phyloP scores from a whole-genome alignment of 139 green algal genomes.

The Chlamydomonas urium region DNA sequence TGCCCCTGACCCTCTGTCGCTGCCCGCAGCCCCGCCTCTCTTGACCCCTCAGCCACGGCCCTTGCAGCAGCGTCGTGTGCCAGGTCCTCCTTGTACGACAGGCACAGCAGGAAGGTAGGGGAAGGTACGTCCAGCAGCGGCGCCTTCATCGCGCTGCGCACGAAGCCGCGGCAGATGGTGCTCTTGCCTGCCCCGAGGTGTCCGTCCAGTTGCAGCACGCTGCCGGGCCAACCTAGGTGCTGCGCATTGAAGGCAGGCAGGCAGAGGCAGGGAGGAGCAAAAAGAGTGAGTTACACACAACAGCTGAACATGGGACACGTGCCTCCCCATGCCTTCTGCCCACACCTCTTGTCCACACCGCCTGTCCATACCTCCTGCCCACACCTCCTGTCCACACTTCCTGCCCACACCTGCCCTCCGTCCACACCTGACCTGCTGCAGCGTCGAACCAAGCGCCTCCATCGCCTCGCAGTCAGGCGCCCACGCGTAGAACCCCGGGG shows the following conservation, averaged over 20 bases:
- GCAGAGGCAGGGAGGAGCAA: no score
- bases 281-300: no score
- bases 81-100: slow-evolving; percentile 33
- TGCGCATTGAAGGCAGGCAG: not conserved
- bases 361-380: no score
- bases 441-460: slow-evolving; percentile 25
- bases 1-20: not conserved
- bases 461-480: not conserved
- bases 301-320: no score
- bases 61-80: not conserved
- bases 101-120: slow-evolving; percentile 50
- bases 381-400: no score
- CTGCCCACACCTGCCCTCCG: no score
- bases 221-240: slow-evolving; percentile 19
- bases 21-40: not conserved
- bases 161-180: slow-evolving; percentile 38
- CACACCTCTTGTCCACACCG: no score
- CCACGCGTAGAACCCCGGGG: not conserved
- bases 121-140: slow-evolving; percentile 41
- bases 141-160: slow-evolving; percentile 34
- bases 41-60: slow-evolving; percentile 16
- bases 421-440: no score
- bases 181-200: slow-evolving; percentile 49
- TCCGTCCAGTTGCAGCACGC: slow-evolving; percentile 33
- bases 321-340: no score